Percentiles rank a stretch among this genome's conserved stretches.
Conservation (phyloP, 2,329 filamentous ascomycete species). For the Talaromyces sp. region DNA sequence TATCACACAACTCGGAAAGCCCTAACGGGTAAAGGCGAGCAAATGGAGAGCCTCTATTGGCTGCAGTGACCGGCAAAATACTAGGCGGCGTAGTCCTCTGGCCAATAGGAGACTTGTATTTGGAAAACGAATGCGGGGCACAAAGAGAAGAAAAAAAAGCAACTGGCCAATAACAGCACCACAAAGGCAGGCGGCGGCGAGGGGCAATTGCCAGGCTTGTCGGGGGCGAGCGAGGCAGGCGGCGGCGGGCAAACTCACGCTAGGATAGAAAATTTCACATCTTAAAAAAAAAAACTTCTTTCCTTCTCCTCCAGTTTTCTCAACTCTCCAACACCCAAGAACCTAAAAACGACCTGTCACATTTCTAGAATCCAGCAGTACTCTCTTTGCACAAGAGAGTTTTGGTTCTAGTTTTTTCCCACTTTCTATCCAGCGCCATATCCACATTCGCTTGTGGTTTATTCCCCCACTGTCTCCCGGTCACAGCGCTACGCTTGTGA, state of each 20-base stretch:
- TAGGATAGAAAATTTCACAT: conserved; percentile 22
- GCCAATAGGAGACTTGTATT: neutral
- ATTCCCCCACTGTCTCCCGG: conserved; percentile 40
- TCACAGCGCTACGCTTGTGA: conserved; percentile 75
- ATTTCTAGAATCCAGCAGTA: conserved; percentile 23
- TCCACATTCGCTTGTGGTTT: conserved; percentile 28
- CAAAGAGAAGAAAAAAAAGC: neutral
- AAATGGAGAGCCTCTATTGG: neutral
- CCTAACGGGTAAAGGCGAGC: neutral
- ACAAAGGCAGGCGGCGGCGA: neutral
- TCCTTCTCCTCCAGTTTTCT: conserved; percentile 18
- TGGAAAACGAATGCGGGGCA: neutral
- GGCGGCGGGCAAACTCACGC: conserved; percentile 14
- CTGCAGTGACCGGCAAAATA: neutral
- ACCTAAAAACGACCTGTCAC: conserved; percentile 4
- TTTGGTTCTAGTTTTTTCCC: conserved; percentile 27
- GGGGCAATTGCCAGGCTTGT: neutral
- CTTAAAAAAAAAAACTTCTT: conserved; percentile 13
- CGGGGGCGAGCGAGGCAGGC: neutral
- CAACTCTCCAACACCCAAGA: conserved; percentile 15
- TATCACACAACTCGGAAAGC: neutral
- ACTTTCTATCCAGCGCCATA: conserved; percentile 16
- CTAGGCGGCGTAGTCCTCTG: neutral
- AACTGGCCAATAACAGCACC: neutral
- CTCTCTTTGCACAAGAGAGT: conserved; percentile 28